Base-by-base conservation (phyloP, 2,329 filamentous ascomycete species). In the Colletotrichum eleusines region DNA sequence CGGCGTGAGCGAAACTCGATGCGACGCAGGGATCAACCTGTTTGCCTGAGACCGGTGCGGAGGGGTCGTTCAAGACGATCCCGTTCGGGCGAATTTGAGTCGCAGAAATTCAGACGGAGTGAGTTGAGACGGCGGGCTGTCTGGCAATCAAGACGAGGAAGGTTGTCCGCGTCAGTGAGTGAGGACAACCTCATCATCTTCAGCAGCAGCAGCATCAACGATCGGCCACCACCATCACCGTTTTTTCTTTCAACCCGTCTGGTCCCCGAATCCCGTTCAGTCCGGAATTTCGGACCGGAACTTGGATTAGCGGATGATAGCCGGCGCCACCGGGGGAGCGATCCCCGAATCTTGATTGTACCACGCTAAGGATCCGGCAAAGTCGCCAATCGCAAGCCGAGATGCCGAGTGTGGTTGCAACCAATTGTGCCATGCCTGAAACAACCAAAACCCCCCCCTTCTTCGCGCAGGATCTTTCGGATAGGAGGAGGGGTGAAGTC, bases 1-100 rank as follows among this genome's bases (percentile, higher is more conserved):
- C 73, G 74, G 76, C 73, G 62, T 74, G 74, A 73, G 74, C 75
- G 73, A 74, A 63, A 73, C 73, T 66, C 73, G 73, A 72, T 68
- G 68, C 69, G 73, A 63, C 72, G 72, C 73, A 73, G 67, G 72
- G 70, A 73, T 68, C 63, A 61, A 51, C 69, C 73, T 72, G 67
- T 73, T 40, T 71, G 61, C 63, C 72, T 73, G 66, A 75, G 69
- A 76, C 75, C 72, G 73, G 73, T 76, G 42, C 69, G 40, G 40
- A 18, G 40, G 40, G 40, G 18, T 12, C 14, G 14, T 63, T 73
- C 31, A 54, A 70, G 69, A 64, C 23, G 54, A 60, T 71, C 65
- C 60, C 65, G 54, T 58, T 33, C 66, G 59, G 69, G 53, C 59
- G 53, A 48, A 71, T 63, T 59, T 4, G 5, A 64, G 64, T 60